Evolutionary conservation across 2,329 filamentous ascomycete species (phyloP), one percentile per base, ranked within the genome.

Genomic region (Colletotrichum acutatum): DNA sequence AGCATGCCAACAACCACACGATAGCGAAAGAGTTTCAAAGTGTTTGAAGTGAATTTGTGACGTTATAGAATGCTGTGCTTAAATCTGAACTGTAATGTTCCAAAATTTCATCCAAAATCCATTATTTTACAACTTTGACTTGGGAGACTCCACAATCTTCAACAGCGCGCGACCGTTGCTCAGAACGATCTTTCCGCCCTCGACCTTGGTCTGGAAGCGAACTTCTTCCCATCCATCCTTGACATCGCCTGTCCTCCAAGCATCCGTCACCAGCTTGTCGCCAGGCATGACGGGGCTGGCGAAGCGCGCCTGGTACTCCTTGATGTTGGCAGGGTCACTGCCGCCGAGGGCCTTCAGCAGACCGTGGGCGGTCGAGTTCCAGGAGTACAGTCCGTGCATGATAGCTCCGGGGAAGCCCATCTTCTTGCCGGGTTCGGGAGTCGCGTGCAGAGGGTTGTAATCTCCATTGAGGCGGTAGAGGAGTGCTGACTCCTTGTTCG

Each of bases 321-420:
- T 94, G 77, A 98, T 87, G 79, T 96, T 97, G 76, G 89, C 89
- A 1, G 95, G 93, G 79, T 97, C 90, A 81, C 92, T 93, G 59
- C 88, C 92, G 58, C 94, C 95, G 24, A 97, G 86, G 52, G 89
- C 84, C 82, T 93, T 89, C 68, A 98, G 85, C 72, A 98, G 85
- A 32, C 89, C 91, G 79, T 96, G 94, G 19, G 90, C 90, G 2
- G 93, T 90, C 70, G 90, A 90, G 85, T 98, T 98, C 92, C 94
- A 98, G 77, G 91, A 94, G 85, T 92, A 97, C 58, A 98, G 87
- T 24, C 95, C 95, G 84, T 98, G 95, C 81, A 97, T 93, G 82
- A 98, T 98, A 77, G 91, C 87, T 42, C 95, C 95, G 32, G 94
- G 94, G 77, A 97, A 98, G 73, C 95, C 95, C 94, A 98, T 97